Evolutionary conservation across 345 rosid genomes (phyloP).

Genomic region (Cardamine chenopodiifolia): DNA sequence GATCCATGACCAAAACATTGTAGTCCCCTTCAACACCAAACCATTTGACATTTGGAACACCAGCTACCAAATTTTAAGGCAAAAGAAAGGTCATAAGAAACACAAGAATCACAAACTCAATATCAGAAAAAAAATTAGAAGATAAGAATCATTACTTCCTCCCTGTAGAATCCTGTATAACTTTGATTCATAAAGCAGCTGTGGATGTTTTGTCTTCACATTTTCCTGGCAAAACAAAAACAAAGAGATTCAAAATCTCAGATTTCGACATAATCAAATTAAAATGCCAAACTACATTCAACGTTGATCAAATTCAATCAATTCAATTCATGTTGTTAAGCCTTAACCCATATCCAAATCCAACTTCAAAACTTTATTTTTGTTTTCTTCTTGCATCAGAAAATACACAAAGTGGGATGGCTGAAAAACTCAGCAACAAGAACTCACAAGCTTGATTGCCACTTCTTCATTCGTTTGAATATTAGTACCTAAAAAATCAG

Average conservation of each 20-base stretch:
- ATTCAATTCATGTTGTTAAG: too few species aligned
- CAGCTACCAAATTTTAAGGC: slow-evolving; percentile 51
- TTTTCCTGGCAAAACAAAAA: slow-evolving; percentile 31
- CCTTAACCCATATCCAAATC: too few species aligned
- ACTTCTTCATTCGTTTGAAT: slow-evolving; percentile 91
- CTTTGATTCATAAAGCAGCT: slow-evolving; percentile 43
- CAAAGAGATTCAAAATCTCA: background rate
- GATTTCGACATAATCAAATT: too few species aligned
- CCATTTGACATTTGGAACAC: slow-evolving; percentile 66
- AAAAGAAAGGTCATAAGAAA: slow-evolving; percentile 20
- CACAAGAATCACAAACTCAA: slow-evolving; percentile 4
- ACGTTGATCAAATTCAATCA: too few species aligned
- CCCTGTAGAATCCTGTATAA: slow-evolving; percentile 47
- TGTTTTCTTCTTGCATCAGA: too few species aligned
- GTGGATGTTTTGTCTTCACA: slow-evolving; percentile 48
- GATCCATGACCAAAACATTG: slow-evolving; percentile 64
- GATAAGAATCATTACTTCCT: slow-evolving; percentile 44
- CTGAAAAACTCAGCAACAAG: slow-evolving; percentile 6
- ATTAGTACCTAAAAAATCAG: slow-evolving; percentile 61
- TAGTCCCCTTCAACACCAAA: slow-evolving; percentile 67
- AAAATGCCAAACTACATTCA: too few species aligned
- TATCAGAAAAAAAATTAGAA: background rate
- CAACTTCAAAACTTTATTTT: too few species aligned
- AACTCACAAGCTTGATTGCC: slow-evolving; percentile 90
- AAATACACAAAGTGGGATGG: too few species aligned